Percentiles rank a stretch among this genome's conserved stretches.
Evolutionary conservation across 306 rosid genomes (phyloP).

Genomic region (Gastrolobium bilobum): DNA sequence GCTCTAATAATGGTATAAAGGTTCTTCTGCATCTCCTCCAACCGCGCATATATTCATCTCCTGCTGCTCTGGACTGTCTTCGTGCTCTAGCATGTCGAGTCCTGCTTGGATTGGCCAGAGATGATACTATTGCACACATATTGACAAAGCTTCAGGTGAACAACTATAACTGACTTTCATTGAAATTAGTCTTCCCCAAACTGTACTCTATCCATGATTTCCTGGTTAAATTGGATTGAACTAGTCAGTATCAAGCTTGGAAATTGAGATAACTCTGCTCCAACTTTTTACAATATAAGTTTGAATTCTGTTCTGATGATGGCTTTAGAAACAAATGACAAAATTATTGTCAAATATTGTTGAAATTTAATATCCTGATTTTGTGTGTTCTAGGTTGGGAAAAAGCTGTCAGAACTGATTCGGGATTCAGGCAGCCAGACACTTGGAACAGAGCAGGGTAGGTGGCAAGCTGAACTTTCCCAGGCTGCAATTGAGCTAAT

Average conservation of each 20-base stretch:
- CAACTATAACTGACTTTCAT: slow-evolving; percentile 4
- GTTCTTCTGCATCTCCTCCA: slow-evolving; percentile 94
- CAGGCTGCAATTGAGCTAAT: slow-evolving; percentile 98
- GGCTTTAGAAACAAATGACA: not conserved
- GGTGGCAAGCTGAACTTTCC: slow-evolving; percentile 99
- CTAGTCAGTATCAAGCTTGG: not conserved
- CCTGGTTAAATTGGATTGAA: slow-evolving; percentile 37
- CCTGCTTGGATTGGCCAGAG: slow-evolving; percentile 96
- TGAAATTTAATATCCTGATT: slow-evolving; percentile 23
- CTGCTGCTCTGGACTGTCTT: slow-evolving; percentile 91
- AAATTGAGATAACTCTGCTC: not conserved
- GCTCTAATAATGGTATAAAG: slow-evolving; percentile 92
- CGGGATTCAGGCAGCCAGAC: slow-evolving; percentile 92
- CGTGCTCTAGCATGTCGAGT: slow-evolving; percentile 98
- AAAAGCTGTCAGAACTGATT: slow-evolving; percentile 90
- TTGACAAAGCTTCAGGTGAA: slow-evolving; percentile 97
- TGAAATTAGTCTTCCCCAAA: not conserved
- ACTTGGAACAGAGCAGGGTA: slow-evolving; percentile 85
- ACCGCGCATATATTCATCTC: slow-evolving; percentile 90
- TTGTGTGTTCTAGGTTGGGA: slow-evolving; percentile 80
- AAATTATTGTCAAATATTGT: not conserved
- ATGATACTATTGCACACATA: slow-evolving; percentile 92
- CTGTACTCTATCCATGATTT: not conserved
- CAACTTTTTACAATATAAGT: not conserved
- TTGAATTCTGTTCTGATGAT: not conserved